These are phyloP conservation scores for Apiospora marii DNA, from an alignment of 2,329 filamentous ascomycete species.

Conservation along the genomic window DNA sequence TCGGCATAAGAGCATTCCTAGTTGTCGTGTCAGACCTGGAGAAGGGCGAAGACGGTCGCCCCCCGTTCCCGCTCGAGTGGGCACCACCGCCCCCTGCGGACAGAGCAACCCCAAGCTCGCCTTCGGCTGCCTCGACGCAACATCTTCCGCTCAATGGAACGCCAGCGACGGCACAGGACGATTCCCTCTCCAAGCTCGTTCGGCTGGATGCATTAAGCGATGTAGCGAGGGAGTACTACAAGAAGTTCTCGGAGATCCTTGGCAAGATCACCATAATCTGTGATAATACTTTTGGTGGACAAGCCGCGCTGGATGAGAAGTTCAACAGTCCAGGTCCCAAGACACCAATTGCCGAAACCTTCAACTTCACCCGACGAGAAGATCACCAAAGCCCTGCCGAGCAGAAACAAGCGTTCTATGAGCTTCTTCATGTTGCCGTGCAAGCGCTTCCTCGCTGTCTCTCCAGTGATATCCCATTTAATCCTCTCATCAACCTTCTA, in stretches of 20 bases:
- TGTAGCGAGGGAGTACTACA: conserved; percentile 83
- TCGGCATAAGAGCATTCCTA: conserved; percentile 93
- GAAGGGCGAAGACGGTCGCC: conserved; percentile 77
- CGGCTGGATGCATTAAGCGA: conserved; percentile 73
- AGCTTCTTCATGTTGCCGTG: conserved; percentile 92
- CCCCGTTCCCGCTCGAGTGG: conserved; percentile 83
- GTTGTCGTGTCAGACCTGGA: conserved; percentile 94
- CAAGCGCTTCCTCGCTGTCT: conserved; percentile 95
- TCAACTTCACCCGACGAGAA: conserved; percentile 87
- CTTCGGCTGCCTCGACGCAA: conserved; percentile 53
- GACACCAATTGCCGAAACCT: conserved; percentile 93
- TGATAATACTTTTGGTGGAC: conserved; percentile 95
- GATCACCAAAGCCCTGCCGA: conserved; percentile 77
- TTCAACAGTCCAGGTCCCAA: conserved; percentile 88
- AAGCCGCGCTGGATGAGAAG: conserved; percentile 94
- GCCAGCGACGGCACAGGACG: conserved; percentile 55
- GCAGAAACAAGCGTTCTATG: conserved; percentile 93
- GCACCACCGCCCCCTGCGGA: conserved; percentile 50
- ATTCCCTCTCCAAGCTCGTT: conserved; percentile 72
- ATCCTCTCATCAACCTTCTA: conserved; percentile 89
- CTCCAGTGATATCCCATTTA: conserved; percentile 89
- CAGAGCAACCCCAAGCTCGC: conserved; percentile 55
- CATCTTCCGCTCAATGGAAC: conserved; percentile 37
- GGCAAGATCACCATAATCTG: conserved; percentile 97
- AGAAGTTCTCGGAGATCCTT: conserved; percentile 91